Base-by-base conservation (phyloP, 2,329 filamentous ascomycete species). In the Aspergillus spinulosporus region DNA sequence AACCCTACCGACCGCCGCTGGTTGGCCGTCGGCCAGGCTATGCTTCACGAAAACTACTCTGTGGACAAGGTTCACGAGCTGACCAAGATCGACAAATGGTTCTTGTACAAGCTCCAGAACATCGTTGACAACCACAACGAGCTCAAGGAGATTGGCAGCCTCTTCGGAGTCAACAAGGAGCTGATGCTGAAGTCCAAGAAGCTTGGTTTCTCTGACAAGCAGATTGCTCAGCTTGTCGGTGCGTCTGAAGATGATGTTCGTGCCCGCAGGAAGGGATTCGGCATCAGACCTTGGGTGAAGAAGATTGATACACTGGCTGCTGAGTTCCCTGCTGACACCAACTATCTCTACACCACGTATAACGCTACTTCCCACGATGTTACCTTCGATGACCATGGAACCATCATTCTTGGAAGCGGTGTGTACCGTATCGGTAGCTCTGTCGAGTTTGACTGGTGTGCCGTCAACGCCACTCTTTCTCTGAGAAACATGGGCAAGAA, bases 1-100 rank as follows among this genome's bases (percentile, higher is more conserved):
- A 96, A 97, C 79, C 94, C 94, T 15, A 97, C 92, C 21, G 94
- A 99, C 75, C 90, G 94, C 68, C 87, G 94, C 75, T 97, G 94
- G 94, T 84, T 99, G 67, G 94, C 94, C 62, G 92, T 99, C 70
- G 93, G 94, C 45, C 92, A 97, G 78, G 94, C 94, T 63, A 95
- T 99, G 91, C 86, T 96, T 64, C 92, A 97, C 80, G 92, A 97
- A 78, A 88, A 89, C 75, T 99, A 99, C 81, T 86, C 90, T 1
- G 92, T 97, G 46, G 93, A 99, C 63, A 87, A 84, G 74, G 83
- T 99, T 12, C 92, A 97, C 72, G 91, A 97, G 5, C 80, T 99
- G 66, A 96, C 89, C 78, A 97, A 96, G 83, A 99, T 99, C 68
- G 94, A 97, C 80, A 96, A 96, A 78, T 97, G 94, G 94, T 99